These are phyloP conservation scores for Botrytis pseudocinerea DNA, from an alignment of 2,329 filamentous ascomycete species.

Conservation along the genomic window DNA sequence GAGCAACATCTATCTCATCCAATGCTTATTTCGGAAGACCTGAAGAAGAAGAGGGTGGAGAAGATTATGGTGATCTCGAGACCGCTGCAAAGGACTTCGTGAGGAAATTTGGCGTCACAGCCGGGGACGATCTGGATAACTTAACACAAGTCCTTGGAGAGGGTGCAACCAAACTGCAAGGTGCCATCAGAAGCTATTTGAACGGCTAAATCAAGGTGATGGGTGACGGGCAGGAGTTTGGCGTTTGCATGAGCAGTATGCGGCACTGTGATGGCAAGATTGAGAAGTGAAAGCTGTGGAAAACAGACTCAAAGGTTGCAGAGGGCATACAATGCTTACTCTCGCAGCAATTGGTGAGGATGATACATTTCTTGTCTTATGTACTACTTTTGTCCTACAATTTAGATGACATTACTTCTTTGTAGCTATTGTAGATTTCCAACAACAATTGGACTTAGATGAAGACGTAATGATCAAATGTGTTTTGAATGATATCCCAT, in stretches of 20 bases:
- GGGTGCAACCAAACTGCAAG: slow-evolving; percentile 80
- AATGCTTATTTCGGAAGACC: slow-evolving; percentile 97
- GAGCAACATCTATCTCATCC: slow-evolving; percentile 86
- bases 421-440: slow-evolving; percentile 4
- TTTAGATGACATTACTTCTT: slow-evolving; percentile 3
- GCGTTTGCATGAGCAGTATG: slow-evolving; percentile 8
- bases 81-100: slow-evolving; percentile 95
- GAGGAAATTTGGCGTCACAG: slow-evolving; percentile 90
- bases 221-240: slow-evolving; percentile 1
- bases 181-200: slow-evolving; percentile 65
- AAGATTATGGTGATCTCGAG: slow-evolving; percentile 90
- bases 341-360: slow-evolving; percentile 4
- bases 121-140: slow-evolving; percentile 94
- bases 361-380: slow-evolving; percentile 9
- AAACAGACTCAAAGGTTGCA: neutral
- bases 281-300: neutral
- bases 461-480: neutral
- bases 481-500: neutral
- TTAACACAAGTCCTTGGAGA: slow-evolving; percentile 80
- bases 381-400: neutral
- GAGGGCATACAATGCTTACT: neutral
- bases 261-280: slow-evolving; percentile 7
- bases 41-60: slow-evolving; percentile 71
- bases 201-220: slow-evolving; percentile 49
- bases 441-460: neutral